Evolutionary conservation across 164 flowering plant species (phyloP), one percentile per base, ranked within the genome.

Genomic region (Nymphaea colorata): DNA sequence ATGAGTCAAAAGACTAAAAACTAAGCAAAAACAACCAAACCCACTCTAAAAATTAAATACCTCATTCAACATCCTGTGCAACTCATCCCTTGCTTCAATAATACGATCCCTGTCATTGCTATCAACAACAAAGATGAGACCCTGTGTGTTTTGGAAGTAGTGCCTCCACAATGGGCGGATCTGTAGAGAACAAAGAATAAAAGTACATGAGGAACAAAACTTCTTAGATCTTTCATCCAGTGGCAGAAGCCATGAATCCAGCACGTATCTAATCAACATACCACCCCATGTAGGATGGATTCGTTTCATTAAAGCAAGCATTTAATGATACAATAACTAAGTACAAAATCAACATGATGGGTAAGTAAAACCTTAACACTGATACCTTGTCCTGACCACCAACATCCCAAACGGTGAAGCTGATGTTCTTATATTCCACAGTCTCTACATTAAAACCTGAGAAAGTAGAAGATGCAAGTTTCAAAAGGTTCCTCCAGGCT

Each of bases 131-230:
- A 93, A 93, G 16, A 93, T 93, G 60, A 93, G 90, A 75, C 98
- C 98, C 76, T 93, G 96, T 1, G 98, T 93, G 79, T 91, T 91
- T 71, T 91, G 98, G 87, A 91, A 91, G 80, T 92, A 92, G 75
- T 92, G 93, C 88, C 96, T 93, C 98, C 96, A 93, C 85, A 93
- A 82, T 71, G 98, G 98, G 72, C 98, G 95, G 70, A 93, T 93
- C 98, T 93, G 81, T 60, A 74, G 25, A 69, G 57, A 51, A 51
- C 57, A 51, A 8, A 51, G 14, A 51, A 4, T 25, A 10, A 51
- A 51, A 51, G 57, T 8, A 51, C 57, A 51, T 51, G 57, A 51
- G 57, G 12, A 51, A 51, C 57, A 51, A 51, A 51, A 15, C 36
- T 25, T 51, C 12, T 51, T 8, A 51, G 57, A 51, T 51, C 57